phyloP scores from a whole-genome alignment of 768 basidiomycete species.

The Clitopilus passeckerianus region DNA sequence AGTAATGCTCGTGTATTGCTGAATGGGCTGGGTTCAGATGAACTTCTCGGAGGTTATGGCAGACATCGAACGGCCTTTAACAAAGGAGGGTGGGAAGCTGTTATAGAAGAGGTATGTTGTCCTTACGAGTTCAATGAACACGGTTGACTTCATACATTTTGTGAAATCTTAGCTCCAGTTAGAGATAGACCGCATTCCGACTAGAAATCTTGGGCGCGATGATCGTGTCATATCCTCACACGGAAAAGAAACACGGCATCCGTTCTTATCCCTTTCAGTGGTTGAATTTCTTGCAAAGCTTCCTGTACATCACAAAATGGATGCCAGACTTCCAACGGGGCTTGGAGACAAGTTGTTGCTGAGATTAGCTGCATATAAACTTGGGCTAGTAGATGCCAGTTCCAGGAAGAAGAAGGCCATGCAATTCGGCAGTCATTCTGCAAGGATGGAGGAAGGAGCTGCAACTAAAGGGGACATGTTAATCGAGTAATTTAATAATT shows the following conservation, averaged over 20 bases:
- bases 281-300: conserved; percentile 73
- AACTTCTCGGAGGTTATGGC: conserved; percentile 91
- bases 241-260: conserved; percentile 90
- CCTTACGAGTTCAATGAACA: too few relatives aligned
- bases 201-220: conserved; percentile 88
- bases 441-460: conserved; percentile 70
- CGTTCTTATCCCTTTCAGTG: conserved; percentile 79
- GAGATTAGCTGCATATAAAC: conserved; percentile 58
- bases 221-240: conserved; percentile 90
- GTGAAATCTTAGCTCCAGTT: conserved; percentile 64
- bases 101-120: conserved; percentile 69
- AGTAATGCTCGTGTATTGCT: conserved; percentile 80
- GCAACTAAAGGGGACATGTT: conserved; percentile 41
- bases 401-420: conserved; percentile 86
- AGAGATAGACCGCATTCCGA: conserved; percentile 83
- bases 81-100: conserved; percentile 63
- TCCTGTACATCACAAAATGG: conserved; percentile 79
- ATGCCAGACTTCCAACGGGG: conserved; percentile 70
- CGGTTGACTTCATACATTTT: too few relatives aligned
- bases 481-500: conserved; percentile 18
- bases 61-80: conserved; percentile 78
- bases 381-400: conserved; percentile 78
- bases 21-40: conserved; percentile 93
- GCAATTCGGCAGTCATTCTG: conserved; percentile 93
- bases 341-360: conserved; percentile 88